A percentile compares a stretch with the other conserved stretches of the same genome.
These are phyloP conservation scores for Euphrasia confusa DNA, from an alignment of 257 asterid species.

Conservation along the genomic window DNA sequence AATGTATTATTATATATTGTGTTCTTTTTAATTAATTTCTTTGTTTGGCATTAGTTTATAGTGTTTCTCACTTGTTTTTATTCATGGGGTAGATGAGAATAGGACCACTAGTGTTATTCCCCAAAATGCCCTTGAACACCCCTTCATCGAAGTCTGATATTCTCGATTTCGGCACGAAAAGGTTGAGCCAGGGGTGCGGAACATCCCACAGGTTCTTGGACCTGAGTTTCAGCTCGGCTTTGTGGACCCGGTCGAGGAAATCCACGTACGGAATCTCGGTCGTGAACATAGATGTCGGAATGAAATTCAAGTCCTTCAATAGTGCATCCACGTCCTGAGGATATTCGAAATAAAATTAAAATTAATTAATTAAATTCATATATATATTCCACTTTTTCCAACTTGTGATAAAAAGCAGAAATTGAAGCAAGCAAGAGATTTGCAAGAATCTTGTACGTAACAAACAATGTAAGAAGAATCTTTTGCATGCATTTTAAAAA, in stretches of 20 bases:
- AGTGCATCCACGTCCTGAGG: slow-evolving; percentile 53
- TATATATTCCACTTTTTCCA: too few relatives aligned
- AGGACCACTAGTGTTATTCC: slow-evolving; percentile 67
- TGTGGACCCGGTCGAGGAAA: slow-evolving; percentile 84
- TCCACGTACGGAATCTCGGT: slow-evolving; percentile 69
- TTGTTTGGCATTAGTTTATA: background rate
- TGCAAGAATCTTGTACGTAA: slow-evolving; percentile 31
- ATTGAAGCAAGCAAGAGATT: background rate
- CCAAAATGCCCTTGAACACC: slow-evolving; percentile 74
- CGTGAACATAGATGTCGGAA: slow-evolving; percentile 53
- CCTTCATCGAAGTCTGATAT: slow-evolving; percentile 62
- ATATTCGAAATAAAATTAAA: background rate
- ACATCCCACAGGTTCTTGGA: slow-evolving; percentile 80
- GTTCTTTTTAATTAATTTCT: too few relatives aligned
- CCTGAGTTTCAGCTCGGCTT: slow-evolving; percentile 67
- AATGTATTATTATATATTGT: too few relatives aligned
- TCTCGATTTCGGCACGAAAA: slow-evolving; percentile 70
- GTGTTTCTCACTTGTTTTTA: slow-evolving; percentile 56
- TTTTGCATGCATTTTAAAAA: slow-evolving; percentile 18
- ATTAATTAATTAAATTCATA: too few relatives aligned
- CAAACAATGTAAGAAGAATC: slow-evolving; percentile 36
- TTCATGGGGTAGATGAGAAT: slow-evolving; percentile 82
- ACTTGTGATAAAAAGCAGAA: background rate
- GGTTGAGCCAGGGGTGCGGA: slow-evolving; percentile 88
- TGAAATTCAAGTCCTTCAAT: slow-evolving; percentile 43